Conservation (phyloP, 257 asterid genomes). For the Solanum verrucosum region DNA sequence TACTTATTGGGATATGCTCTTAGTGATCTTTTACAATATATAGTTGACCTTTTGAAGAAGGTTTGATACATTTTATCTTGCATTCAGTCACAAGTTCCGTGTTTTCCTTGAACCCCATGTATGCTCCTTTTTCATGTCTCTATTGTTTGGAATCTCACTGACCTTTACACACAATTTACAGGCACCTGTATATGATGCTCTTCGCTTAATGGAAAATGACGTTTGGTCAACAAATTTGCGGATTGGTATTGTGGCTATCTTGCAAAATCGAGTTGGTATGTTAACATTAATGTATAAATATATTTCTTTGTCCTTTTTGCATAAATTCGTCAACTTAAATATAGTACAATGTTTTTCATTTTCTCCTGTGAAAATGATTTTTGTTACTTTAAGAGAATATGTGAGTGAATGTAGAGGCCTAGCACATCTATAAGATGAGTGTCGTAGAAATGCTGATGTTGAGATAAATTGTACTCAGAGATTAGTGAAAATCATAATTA, state of each 20-base stretch:
- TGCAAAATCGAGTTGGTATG: slow-evolving; percentile 86
- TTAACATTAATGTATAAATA: background rate
- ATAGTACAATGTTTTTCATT: background rate
- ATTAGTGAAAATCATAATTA: background rate
- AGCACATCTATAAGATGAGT: background rate
- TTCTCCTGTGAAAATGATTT: background rate
- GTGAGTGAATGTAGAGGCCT: background rate
- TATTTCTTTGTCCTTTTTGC: background rate
- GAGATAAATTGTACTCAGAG: background rate
- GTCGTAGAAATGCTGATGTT: background rate
- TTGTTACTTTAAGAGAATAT: no score
- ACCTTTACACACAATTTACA: slow-evolving; percentile 15
- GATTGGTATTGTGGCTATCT: slow-evolving; percentile 60
- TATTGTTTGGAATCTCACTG: slow-evolving; percentile 12
- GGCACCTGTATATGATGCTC: slow-evolving; percentile 46
- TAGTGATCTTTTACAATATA: background rate
- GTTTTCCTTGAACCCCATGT: background rate
- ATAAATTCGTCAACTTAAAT: background rate
- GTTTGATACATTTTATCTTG: background rate
- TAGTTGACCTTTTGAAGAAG: background rate
- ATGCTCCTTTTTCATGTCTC: background rate
- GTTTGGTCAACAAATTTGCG: slow-evolving; percentile 60
- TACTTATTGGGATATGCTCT: background rate
- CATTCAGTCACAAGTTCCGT: background rate
- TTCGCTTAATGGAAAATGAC: slow-evolving; percentile 23